Conservation (phyloP, 306 rosid species). For the Urtica urens region DNA sequence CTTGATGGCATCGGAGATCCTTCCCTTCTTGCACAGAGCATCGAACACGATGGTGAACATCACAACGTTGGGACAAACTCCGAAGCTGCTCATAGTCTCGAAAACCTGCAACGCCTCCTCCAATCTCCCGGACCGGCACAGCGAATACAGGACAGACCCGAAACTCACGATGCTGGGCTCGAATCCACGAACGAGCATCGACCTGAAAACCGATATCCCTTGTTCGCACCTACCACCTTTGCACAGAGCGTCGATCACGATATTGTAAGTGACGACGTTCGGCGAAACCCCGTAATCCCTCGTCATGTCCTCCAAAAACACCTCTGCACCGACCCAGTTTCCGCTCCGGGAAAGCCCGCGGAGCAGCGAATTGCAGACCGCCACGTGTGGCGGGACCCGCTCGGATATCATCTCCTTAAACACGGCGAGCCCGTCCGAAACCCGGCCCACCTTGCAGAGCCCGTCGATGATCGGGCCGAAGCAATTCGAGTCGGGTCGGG, state of each 20-base stretch:
- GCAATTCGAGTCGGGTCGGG: background rate
- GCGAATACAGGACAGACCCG: background rate
- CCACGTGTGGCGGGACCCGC: background rate
- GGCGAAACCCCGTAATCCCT: background rate
- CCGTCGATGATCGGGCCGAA: conserved; percentile 3
- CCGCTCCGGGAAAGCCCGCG: background rate
- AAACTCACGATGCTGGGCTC: background rate
- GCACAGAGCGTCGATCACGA: background rate
- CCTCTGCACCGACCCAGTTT: background rate
- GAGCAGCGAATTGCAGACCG: background rate
- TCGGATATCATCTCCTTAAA: background rate
- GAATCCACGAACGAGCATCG: background rate
- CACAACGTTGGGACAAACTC: background rate
- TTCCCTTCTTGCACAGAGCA: conserved; percentile 27
- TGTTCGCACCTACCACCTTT: background rate
- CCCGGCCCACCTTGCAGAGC: background rate
- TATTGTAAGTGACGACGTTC: background rate
- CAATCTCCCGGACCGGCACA: conserved; percentile 4
- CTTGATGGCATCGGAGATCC: background rate
- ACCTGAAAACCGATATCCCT: background rate
- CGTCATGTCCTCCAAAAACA: background rate
- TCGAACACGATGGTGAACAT: conserved; percentile 14
- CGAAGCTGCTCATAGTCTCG: background rate
- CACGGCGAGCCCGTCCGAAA: background rate
- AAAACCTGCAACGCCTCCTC: background rate